Evolutionary conservation across 371 early-diverging fungal species (phyloP).

Genomic region (Saksenaea vasiformis): DNA sequence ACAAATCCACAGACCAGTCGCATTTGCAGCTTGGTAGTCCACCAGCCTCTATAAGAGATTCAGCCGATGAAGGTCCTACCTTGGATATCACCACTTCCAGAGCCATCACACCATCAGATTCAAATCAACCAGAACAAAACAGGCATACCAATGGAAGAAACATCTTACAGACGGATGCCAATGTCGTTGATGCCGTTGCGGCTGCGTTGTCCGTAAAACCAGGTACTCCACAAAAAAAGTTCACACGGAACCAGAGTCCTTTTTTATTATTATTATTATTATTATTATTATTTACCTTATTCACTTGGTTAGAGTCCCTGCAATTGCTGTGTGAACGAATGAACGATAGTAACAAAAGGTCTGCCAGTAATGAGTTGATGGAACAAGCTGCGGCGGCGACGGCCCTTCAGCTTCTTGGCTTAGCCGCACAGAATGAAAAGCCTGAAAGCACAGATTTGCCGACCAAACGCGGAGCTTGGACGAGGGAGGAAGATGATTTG

Average conservation of each 20-base stretch:
- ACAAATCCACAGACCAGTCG: not conserved
- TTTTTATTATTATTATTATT: too few species aligned
- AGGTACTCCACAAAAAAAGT: constrained; percentile 9
- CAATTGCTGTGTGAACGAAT: not conserved
- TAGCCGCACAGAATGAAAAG: constrained; percentile 10
- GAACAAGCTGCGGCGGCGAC: constrained; percentile 19
- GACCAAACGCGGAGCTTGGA: constrained; percentile 36
- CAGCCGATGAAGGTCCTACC: not conserved
- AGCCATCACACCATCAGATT: constrained; percentile 1
- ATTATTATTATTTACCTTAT: too few species aligned
- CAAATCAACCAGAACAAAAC: constrained; percentile 1
- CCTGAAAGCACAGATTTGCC: not conserved
- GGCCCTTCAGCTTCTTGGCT: constrained; percentile 14
- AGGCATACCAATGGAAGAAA: not conserved
- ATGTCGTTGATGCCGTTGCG: constrained; percentile 10
- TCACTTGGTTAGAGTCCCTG: constrained; percentile 6
- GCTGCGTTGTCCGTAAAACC: constrained; percentile 9
- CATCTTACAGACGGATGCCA: not conserved
- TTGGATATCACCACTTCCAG: not conserved
- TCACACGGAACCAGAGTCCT: not conserved
- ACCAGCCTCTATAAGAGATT: not conserved
- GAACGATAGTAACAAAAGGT: not conserved
- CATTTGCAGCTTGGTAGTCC: not conserved
- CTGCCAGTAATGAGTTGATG: constrained; percentile 13
- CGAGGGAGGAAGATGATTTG: constrained; percentile 46